Conservation (phyloP, 176 grass and related monocot species). For the Rhynchospora breviuscula region DNA sequence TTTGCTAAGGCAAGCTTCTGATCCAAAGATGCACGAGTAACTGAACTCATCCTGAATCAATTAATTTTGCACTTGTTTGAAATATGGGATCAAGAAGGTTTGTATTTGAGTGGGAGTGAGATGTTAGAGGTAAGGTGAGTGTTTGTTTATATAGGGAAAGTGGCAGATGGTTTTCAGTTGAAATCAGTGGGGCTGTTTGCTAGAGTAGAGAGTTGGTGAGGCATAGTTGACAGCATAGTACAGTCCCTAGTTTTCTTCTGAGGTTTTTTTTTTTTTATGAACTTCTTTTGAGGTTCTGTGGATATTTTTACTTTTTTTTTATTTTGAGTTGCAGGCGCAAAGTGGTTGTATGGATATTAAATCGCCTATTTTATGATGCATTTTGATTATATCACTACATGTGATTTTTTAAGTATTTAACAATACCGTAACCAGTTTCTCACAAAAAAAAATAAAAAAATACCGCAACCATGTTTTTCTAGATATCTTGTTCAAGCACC, state of each 20-base stretch:
- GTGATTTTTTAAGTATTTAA: neutral
- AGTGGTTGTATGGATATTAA: neutral
- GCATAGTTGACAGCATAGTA: neutral
- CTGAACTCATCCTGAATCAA: slow-evolving; percentile 29
- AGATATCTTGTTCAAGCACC: too few species aligned
- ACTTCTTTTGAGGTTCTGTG: neutral
- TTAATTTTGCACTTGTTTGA: neutral
- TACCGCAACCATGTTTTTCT: too few species aligned
- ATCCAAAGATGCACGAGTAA: slow-evolving; percentile 49
- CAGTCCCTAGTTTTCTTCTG: neutral
- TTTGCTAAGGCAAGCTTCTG: slow-evolving; percentile 64
- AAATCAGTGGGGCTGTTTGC: neutral
- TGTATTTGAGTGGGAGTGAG: neutral
- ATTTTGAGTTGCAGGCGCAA: too few species aligned
- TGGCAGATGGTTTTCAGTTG: slow-evolving; percentile 1
- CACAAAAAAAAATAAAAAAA: too few species aligned
- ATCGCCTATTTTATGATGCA: neutral
- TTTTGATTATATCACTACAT: neutral
- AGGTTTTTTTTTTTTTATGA: too few species aligned
- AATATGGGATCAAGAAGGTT: neutral
- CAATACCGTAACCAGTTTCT: too few species aligned
- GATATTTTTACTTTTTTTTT: neutral
- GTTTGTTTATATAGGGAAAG: neutral
- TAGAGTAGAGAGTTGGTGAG: neutral
- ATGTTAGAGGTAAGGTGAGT: neutral